Evolutionary conservation across 2,329 filamentous ascomycete genomes (phyloP).

Genomic region (Remersonia thermophila): DNA sequence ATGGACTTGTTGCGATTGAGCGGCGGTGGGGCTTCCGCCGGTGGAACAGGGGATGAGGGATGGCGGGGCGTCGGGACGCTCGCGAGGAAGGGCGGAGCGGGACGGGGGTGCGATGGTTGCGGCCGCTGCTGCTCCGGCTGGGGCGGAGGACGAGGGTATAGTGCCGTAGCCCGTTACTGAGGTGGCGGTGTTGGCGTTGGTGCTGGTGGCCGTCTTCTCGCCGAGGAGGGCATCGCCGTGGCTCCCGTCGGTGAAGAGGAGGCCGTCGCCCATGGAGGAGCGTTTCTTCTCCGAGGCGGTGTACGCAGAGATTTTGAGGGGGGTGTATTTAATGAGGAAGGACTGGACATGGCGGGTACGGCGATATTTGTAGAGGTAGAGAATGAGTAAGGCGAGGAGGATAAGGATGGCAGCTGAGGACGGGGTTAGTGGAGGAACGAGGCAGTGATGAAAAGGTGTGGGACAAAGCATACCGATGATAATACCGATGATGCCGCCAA

Average conservation of each 20-base stretch:
- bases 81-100: conserved; percentile 6
- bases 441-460: neutral
- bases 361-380: conserved; percentile 16
- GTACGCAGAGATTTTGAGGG: conserved; percentile 14
- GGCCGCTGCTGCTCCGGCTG: neutral
- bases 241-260: conserved; percentile 14
- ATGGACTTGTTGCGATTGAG: neutral
- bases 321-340: conserved; percentile 14
- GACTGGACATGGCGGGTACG: conserved; percentile 14
- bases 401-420: conserved; percentile 5
- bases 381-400: conserved; percentile 12
- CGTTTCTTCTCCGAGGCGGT: conserved; percentile 12
- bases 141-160: neutral
- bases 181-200: neutral
- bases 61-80: conserved; percentile 8
- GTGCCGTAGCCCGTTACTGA: conserved; percentile 14
- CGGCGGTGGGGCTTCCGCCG: neutral
- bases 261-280: conserved; percentile 15
- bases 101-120: conserved; percentile 10
- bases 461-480: neutral
- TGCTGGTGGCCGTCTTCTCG: too few species aligned
- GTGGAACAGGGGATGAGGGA: conserved; percentile 4
- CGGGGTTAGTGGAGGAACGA: neutral
- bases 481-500: conserved; percentile 13
- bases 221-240: conserved; percentile 8